Percentiles rank a stretch among this genome's conserved stretches.
These are phyloP conservation scores for Coprinellus micaceus DNA, from an alignment of 768 basidiomycete genomes.

Conservation along the genomic window DNA sequence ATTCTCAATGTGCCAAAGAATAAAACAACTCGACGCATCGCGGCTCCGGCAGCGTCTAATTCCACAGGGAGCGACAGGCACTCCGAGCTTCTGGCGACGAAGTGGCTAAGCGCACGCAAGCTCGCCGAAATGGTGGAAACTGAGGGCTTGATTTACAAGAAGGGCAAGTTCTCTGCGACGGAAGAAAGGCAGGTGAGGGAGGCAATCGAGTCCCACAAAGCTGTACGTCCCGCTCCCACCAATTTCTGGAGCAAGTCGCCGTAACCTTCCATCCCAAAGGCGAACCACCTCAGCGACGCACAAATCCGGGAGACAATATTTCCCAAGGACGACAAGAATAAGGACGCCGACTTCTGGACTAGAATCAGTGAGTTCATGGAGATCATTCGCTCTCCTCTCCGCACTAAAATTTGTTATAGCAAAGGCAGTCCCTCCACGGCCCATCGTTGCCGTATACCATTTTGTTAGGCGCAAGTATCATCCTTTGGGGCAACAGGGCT, in stretches of 20 bases:
- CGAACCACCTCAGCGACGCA: constrained; percentile 48
- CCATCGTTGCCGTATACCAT: constrained; percentile 82
- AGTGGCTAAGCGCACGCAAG: constrained; percentile 72
- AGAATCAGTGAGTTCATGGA: constrained; percentile 60
- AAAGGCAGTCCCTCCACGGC: constrained; percentile 65
- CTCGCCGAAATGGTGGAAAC: constrained; percentile 64
- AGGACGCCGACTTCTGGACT: constrained; percentile 71
- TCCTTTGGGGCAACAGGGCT: constrained; percentile 65
- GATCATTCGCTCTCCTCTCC: neutral
- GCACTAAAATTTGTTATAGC: constrained; percentile 39
- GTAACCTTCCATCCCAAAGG: constrained; percentile 29
- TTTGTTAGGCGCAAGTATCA: constrained; percentile 69
- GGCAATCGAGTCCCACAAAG: constrained; percentile 62
- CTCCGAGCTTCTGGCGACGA: constrained; percentile 67
- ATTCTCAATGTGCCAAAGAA: constrained; percentile 31
- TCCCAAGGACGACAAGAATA: constrained; percentile 56
- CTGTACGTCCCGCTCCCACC: constrained; percentile 35
- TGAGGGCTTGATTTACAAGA: constrained; percentile 81
- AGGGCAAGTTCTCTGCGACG: constrained; percentile 80
- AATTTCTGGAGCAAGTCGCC: neutral
- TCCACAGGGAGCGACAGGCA: constrained; percentile 50
- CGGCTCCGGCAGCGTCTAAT: neutral
- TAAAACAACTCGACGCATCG: constrained; percentile 1
- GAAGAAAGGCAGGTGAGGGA: constrained; percentile 64
- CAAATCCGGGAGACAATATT: constrained; percentile 66